Conservation (phyloP, 352 stramenopile species). For the Poterioochromonas sp. region DNA sequence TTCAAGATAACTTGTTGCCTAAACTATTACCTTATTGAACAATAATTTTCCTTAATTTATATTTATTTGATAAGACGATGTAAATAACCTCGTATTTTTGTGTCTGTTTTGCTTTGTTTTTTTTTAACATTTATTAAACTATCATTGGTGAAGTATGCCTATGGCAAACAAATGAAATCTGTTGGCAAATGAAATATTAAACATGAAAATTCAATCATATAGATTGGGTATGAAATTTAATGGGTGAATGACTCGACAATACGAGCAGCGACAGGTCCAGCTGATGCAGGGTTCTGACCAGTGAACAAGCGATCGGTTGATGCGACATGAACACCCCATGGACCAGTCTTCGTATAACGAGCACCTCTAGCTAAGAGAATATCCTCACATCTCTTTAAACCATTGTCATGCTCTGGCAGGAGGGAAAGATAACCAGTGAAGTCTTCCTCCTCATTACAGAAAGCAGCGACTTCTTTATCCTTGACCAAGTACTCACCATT, state of each 20-base stretch:
- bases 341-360: background rate
- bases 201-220: too few species aligned
- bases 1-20: too few species aligned
- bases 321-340: constrained; percentile 12
- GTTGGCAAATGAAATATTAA: too few species aligned
- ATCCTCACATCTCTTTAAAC: background rate
- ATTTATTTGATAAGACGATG: too few species aligned
- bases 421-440: background rate
- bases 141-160: too few species aligned
- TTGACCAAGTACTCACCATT: constrained; percentile 13
- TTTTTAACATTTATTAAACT: too few species aligned
- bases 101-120: too few species aligned
- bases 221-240: too few species aligned
- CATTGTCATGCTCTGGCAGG: constrained; percentile 1
- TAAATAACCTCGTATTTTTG: too few species aligned
- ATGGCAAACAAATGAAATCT: too few species aligned
- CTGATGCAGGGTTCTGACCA: constrained; percentile 30
- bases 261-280: background rate
- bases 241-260: background rate
- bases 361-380: background rate
- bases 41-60: too few species aligned
- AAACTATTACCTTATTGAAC: too few species aligned
- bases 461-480: constrained; percentile 15
- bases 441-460: constrained; percentile 25
- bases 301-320: background rate